A percentile compares a stretch with the other conserved stretches of the same genome.
Evolutionary conservation across 331 rosid genomes (phyloP).

Genomic region (Pyracantha coccinea): DNA sequence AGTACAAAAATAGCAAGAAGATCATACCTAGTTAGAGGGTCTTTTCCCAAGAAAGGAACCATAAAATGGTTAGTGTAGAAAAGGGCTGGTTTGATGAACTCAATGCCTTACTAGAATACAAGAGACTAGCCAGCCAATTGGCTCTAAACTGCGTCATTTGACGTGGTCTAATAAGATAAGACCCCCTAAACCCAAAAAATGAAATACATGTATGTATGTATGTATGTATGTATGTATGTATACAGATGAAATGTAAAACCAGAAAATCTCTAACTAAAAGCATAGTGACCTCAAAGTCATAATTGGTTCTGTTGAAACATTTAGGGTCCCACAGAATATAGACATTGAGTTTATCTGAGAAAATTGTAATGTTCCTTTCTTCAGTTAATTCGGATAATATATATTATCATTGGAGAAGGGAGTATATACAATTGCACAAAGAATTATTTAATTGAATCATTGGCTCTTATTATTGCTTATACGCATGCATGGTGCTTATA

Average conservation of each 20-base stretch:
- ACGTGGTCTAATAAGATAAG: background rate
- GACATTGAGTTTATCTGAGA: background rate
- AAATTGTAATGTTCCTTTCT: background rate
- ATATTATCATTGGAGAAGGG: too few species aligned
- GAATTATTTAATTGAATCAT: background rate
- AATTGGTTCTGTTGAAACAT: background rate
- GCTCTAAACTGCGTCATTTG: background rate
- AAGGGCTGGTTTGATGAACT: background rate
- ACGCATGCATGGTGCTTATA: background rate
- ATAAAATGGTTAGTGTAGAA: background rate
- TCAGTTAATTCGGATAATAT: background rate
- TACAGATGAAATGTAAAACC: background rate
- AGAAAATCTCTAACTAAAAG: background rate
- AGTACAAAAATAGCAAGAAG: background rate
- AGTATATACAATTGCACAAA: too few species aligned
- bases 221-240: too few species aligned
- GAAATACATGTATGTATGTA: background rate
- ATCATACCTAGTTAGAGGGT: too few species aligned
- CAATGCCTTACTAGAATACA: background rate
- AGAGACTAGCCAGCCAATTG: background rate
- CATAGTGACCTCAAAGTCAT: background rate
- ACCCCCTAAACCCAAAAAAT: background rate
- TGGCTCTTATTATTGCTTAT: background rate
- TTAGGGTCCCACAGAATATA: background rate
- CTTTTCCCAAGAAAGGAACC: background rate